A percentile compares a stretch with the other conserved stretches of the same genome.
phyloP scores from a whole-genome alignment of 192 early-diverging fungal genomes.

The Coemansia sp. region DNA sequence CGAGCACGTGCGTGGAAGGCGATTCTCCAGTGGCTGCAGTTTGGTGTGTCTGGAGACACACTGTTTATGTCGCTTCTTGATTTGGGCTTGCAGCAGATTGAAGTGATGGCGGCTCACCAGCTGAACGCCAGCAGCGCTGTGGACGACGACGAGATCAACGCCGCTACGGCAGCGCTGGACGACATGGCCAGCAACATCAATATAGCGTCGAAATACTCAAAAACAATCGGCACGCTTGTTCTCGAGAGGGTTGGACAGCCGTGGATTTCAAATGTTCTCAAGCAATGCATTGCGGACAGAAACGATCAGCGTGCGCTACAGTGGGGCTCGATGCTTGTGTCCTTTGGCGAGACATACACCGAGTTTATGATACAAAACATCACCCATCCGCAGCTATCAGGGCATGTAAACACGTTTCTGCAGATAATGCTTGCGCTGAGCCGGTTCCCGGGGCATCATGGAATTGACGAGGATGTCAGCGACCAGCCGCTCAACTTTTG shows the following conservation, averaged over 20 bases:
- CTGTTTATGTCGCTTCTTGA: conserved; percentile 42
- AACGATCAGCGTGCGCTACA: conserved; percentile 22
- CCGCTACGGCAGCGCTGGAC: conserved; percentile 33
- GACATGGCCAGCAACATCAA: conserved; percentile 43
- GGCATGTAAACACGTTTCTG: conserved; percentile 18
- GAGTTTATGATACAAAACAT: conserved; percentile 34
- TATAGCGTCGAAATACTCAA: conserved; percentile 30
- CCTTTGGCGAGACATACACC: conserved; percentile 47
- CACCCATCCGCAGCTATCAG: conserved; percentile 8
- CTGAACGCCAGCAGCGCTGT: conserved; percentile 7
- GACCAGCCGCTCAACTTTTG: conserved; percentile 73
- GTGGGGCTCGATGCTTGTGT: conserved; percentile 31
- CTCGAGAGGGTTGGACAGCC: conserved; percentile 25
- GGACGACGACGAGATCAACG: conserved; percentile 35
- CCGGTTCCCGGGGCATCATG: conserved; percentile 68
- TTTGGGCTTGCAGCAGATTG: conserved; percentile 31
- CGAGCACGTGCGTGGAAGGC: conserved; percentile 45
- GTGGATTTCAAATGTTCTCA: conserved; percentile 24
- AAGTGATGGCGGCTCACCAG: conserved; percentile 22
- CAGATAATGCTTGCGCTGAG: conserved; percentile 62
- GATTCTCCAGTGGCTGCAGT: conserved; percentile 49
- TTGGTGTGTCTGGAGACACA: conserved; percentile 30
- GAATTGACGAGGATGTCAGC: conserved; percentile 66
- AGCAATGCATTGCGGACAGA: conserved; percentile 10
- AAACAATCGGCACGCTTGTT: conserved; percentile 30